phyloP scores from a whole-genome alignment of 345 rosid genomes.

The Populus ilicifolia region DNA sequence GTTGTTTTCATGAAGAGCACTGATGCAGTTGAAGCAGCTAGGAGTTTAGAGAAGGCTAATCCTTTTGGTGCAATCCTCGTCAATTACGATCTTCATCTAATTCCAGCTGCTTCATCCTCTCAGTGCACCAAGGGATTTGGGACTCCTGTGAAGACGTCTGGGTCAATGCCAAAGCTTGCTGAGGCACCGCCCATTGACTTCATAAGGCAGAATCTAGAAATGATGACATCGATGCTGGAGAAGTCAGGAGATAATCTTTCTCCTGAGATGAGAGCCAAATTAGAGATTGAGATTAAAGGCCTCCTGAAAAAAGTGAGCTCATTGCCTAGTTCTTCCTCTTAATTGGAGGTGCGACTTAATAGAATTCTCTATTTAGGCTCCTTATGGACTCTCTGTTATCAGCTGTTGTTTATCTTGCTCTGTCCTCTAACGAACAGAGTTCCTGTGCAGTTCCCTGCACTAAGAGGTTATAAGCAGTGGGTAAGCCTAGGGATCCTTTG shows the following conservation, averaged over 20 bases:
- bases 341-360: not conserved
- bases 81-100: constrained; percentile 41
- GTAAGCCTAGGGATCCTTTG: not conserved
- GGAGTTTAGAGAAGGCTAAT: constrained; percentile 50
- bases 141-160: constrained; percentile 30
- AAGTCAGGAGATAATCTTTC: constrained; percentile 74
- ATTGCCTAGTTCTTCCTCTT: constrained; percentile 52
- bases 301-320: constrained; percentile 72
- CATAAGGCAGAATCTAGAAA: constrained; percentile 76
- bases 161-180: constrained; percentile 21
- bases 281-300: constrained; percentile 69
- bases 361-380: constrained; percentile 5
- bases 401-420: not conserved
- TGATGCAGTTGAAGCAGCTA: constrained; percentile 59
- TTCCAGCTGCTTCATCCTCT: constrained; percentile 9
- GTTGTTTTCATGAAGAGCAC: constrained; percentile 49
- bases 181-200: constrained; percentile 58
- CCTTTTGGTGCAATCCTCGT: constrained; percentile 52
- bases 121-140: constrained; percentile 8
- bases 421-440: not conserved
- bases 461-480: constrained; percentile 6
- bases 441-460: not conserved
- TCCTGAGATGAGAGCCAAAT: constrained; percentile 63
- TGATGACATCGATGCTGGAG: constrained; percentile 86
- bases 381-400: not conserved